A percentile compares a stretch with the other conserved stretches of the same genome.
Conservation (phyloP, 2,329 filamentous ascomycete genomes). For the Microthyrium microscopicum region DNA sequence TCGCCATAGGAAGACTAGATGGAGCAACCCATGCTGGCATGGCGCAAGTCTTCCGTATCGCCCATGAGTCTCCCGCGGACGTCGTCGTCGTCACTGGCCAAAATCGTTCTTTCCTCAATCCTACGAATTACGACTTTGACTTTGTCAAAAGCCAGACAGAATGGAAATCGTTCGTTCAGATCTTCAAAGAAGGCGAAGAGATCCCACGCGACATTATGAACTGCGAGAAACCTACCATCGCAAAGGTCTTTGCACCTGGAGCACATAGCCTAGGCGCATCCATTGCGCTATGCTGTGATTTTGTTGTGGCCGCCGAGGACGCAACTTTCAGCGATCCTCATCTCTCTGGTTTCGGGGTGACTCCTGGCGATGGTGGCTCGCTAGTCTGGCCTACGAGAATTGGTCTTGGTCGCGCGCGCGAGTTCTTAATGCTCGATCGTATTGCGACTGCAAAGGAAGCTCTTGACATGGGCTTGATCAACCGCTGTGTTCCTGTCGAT, state of each 20-base stretch:
- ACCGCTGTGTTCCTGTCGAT: constrained; percentile 1
- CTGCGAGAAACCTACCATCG: constrained; percentile 1
- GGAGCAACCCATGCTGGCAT: constrained; percentile 1
- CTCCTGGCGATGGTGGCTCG: constrained; percentile 1
- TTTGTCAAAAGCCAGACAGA: constrained; percentile 1
- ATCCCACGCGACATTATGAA: constrained; percentile 2
- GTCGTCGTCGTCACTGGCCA: constrained; percentile 1
- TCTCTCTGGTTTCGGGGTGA: neutral
- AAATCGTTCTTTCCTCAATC: constrained; percentile 1
- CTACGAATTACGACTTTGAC: constrained; percentile 1
- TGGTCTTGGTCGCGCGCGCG: neutral
- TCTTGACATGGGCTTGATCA: constrained; percentile 3
- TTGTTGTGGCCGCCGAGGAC: constrained; percentile 1
- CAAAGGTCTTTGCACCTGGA: constrained; percentile 1
- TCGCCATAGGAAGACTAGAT: constrained; percentile 1
- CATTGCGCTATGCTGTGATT: neutral
- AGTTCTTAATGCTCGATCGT: constrained; percentile 1
- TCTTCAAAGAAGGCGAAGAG: constrained; percentile 2
- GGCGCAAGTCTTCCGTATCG: constrained; percentile 1
- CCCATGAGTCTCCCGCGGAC: constrained; percentile 1
- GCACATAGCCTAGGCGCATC: constrained; percentile 1
- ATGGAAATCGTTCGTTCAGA: neutral
- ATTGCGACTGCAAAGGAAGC: constrained; percentile 1
- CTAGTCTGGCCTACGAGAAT: constrained; percentile 1
- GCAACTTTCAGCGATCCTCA: constrained; percentile 2